Base-by-base conservation (phyloP, 768 basidiomycete genomes). In the Xanthoconium purpureum region DNA sequence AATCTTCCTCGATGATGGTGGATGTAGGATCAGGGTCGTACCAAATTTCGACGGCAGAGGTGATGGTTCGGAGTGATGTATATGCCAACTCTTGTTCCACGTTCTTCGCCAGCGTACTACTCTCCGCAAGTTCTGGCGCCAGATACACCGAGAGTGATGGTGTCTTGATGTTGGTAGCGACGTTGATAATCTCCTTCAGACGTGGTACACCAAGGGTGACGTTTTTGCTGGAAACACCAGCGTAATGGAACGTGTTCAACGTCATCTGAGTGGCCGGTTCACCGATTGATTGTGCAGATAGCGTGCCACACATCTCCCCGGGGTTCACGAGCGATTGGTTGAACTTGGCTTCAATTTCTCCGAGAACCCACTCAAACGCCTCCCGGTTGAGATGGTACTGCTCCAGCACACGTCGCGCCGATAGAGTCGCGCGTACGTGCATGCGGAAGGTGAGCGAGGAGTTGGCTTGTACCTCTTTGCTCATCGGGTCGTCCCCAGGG, bases 261-360 rank as follows among this genome's bases (percentile, higher is more conserved):
- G 97, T 98, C 97, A 99, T 98, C 75, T 99, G 97, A 1, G 97
- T 99, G 5, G 97, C 97, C 0, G 97, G 97, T 78, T 98, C 97
- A 73, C 97, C 97, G 62, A 98, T 99, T 0, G 97, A 98, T 75
- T 99, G 97, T 1, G 97, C 97, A 37, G 96, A 89, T 20, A 98
- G 83, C 0, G 94, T 97, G 43, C 97, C 97, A 62, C 97, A 98
- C 97, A 99, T 99, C 75, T 98, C 97, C 44, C 96, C 95, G 0
- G 97, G 92, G 65, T 97, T 89, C 11, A 84, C 94, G 3, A 96
- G 64, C 3, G 97, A 89, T 63, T 87, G 88, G 67, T 98, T 96
- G 80, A 98, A 98, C 71, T 95, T 94, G 44, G 91, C 81, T 71
- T 98, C 95, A 32, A 98, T 84, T 74, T 98, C 97, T 59, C 97